These are phyloP conservation scores for Monosiga brevicollis DNA, from an alignment of 78 protist genomes.

Conservation along the genomic window DNA sequence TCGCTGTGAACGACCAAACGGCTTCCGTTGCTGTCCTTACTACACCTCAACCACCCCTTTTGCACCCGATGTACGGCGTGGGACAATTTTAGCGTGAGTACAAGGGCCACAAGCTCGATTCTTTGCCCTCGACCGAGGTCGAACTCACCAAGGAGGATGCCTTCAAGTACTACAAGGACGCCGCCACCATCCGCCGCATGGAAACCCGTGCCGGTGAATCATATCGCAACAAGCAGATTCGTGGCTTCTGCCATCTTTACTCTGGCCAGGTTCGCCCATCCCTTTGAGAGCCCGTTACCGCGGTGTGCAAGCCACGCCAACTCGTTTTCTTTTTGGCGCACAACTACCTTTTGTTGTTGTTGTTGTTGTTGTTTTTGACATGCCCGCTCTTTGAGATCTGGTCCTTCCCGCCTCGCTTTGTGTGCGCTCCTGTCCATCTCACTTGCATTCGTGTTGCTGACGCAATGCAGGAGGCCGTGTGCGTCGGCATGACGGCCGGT, in stretches of 20 bases:
- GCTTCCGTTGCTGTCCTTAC: too few species aligned
- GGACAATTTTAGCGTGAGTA: neutral
- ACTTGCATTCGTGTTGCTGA: neutral
- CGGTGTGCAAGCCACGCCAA: too few species aligned
- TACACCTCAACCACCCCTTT: too few species aligned
- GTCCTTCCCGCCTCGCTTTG: too few species aligned
- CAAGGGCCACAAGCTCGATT: neutral
- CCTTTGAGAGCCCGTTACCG: neutral
- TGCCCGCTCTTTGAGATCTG: too few species aligned
- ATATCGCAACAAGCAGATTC: conserved; percentile 40
- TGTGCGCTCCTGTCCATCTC: too few species aligned
- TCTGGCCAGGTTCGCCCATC: conserved; percentile 73
- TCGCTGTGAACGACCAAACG: too few species aligned
- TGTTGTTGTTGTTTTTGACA: too few species aligned
- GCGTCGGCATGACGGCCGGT: conserved; percentile 74
- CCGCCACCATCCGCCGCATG: conserved; percentile 18
- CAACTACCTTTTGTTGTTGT: too few species aligned
- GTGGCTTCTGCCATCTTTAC: conserved; percentile 94
- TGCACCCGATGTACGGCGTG: too few species aligned
- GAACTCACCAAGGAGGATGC: neutral
- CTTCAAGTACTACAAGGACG: neutral
- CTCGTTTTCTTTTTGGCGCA: too few species aligned
- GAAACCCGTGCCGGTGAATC: conserved; percentile 25
- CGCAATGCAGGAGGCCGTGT: conserved; percentile 70
- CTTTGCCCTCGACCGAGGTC: neutral